Conservation (phyloP, 257 asterid species). For the Handroanthus guayacan region DNA sequence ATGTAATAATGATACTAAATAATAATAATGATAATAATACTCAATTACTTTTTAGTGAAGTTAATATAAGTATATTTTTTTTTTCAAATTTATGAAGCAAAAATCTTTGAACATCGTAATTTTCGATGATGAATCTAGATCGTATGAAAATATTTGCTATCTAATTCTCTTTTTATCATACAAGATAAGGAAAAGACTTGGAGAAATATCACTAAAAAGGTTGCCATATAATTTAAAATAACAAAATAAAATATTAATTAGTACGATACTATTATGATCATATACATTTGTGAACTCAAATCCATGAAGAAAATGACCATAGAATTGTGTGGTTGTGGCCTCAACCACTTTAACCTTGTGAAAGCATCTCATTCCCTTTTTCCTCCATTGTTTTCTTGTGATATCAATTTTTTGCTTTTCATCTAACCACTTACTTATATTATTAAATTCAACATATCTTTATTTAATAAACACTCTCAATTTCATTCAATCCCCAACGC, state of each 20-base stretch:
- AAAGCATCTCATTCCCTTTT: conserved; percentile 29
- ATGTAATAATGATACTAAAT: no score
- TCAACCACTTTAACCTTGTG: conserved; percentile 32
- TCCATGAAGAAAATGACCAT: neutral
- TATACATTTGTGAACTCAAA: neutral
- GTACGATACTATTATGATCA: neutral
- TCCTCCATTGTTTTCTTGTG: conserved; percentile 31
- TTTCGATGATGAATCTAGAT: no score
- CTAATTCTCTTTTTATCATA: neutral
- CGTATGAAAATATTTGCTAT: no score
- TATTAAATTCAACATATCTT: conserved; percentile 24
- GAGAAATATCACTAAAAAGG: neutral
- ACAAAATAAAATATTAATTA: neutral
- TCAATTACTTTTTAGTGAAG: no score
- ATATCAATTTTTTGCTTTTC: conserved; percentile 39
- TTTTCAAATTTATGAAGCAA: no score
- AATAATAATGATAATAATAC: no score
- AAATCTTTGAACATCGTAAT: no score
- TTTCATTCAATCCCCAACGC: neutral
- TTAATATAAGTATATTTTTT: no score
- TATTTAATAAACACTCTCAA: conserved; percentile 3
- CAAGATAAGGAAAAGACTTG: neutral
- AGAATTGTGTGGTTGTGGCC: conserved; percentile 15
- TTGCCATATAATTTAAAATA: neutral
- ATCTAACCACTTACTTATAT: conserved; percentile 28